Evolutionary conservation across 202 grass and related monocot species (phyloP).

Genomic region (Carex arenaria): DNA sequence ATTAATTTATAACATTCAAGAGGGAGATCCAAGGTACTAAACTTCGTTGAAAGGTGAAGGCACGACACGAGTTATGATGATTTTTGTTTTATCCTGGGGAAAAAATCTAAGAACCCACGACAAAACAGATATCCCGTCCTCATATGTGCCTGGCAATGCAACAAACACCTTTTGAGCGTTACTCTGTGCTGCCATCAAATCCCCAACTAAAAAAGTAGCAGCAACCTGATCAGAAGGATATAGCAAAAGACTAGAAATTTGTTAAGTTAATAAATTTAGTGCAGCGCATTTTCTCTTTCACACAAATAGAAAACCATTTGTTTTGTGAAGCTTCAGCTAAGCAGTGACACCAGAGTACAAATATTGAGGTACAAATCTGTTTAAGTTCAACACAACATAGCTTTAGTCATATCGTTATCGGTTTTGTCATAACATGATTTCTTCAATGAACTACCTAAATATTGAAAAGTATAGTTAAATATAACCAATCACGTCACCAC

Average conservation of each 20-base stretch:
- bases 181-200: background rate
- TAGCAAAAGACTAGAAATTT: background rate
- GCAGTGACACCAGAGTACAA: background rate
- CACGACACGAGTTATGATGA: slow-evolving; percentile 46
- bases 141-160: slow-evolving; percentile 50
- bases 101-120: slow-evolving; percentile 43
- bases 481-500: no score
- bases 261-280: background rate
- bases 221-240: background rate
- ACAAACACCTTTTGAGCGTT: slow-evolving; percentile 50
- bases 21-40: background rate
- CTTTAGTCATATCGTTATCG: no score
- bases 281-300: background rate
- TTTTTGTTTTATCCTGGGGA: background rate
- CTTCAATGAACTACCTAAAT: no score
- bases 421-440: no score
- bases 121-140: slow-evolving; percentile 39
- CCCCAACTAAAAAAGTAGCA: background rate
- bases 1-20: background rate
- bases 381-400: no score
- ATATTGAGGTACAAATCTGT: background rate
- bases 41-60: slow-evolving; percentile 18
- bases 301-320: background rate
- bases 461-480: no score
- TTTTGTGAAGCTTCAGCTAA: background rate